Evolutionary conservation across 192 early-diverging fungal genomes (phyloP).

Genomic region (Polychytrium aggregatum): DNA sequence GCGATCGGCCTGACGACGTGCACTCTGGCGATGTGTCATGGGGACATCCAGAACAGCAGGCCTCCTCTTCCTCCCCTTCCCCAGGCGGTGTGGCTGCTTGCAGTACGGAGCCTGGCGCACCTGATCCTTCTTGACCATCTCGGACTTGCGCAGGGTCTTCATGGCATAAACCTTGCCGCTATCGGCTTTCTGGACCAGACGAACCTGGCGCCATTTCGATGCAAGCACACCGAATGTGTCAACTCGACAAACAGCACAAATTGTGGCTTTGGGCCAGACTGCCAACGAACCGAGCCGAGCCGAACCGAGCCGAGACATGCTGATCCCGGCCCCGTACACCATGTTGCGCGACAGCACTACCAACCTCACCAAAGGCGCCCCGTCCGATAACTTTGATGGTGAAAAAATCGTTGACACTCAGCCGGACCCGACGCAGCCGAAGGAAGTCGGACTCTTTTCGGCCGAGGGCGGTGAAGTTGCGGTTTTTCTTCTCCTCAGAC

Average conservation of each 20-base stretch:
- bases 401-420: slow-evolving; percentile 84
- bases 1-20: too few relatives aligned
- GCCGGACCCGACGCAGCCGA: slow-evolving; percentile 71
- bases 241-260: too few relatives aligned
- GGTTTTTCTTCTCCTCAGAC: slow-evolving; percentile 77
- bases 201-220: too few relatives aligned
- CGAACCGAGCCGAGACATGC: background rate
- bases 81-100: background rate
- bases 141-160: slow-evolving; percentile 84
- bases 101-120: slow-evolving; percentile 15
- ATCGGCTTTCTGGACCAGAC: slow-evolving; percentile 90
- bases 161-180: slow-evolving; percentile 97
- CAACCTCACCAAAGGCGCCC: slow-evolving; percentile 94
- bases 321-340: too few relatives aligned
- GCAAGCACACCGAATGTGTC: too few relatives aligned
- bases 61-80: too few relatives aligned
- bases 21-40: too few relatives aligned
- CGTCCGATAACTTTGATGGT: slow-evolving; percentile 98
- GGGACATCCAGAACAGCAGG: too few relatives aligned
- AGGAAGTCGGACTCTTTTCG: slow-evolving; percentile 90
- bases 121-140: slow-evolving; percentile 99
- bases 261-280: too few relatives aligned
- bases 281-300: background rate
- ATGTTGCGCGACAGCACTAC: too few relatives aligned
- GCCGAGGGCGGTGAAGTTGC: slow-evolving; percentile 67